Percentiles rank a stretch among this genome's conserved stretches.
Evolutionary conservation across 129 eudicot genomes (phyloP).

Genomic region (Saussurea involucrata): DNA sequence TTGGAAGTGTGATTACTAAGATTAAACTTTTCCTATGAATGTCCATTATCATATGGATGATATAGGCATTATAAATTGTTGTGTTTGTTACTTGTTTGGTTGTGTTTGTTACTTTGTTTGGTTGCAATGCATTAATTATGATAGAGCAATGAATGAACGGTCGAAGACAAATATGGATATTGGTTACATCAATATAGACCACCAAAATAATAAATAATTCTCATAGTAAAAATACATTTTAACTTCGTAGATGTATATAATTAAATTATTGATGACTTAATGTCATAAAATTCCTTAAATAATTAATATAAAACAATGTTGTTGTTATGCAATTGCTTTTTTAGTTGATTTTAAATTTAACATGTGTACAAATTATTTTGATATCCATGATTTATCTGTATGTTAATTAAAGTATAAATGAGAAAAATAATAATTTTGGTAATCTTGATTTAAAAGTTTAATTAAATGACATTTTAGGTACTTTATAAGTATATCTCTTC

Average conservation of each 20-base stretch:
- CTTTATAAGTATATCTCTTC: too few species aligned
- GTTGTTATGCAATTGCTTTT: not conserved
- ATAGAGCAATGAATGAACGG: not conserved
- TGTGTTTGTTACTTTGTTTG: not conserved
- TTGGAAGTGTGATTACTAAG: too few species aligned
- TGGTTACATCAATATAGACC: not conserved
- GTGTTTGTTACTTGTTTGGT: not conserved
- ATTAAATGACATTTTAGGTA: too few species aligned
- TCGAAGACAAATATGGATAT: not conserved
- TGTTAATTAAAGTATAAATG: too few species aligned
- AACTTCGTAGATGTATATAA: not conserved
- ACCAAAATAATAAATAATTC: too few species aligned
- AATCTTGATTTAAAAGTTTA: too few species aligned
- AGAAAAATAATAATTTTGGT: too few species aligned
- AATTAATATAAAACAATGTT: too few species aligned
- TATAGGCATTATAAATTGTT: not conserved
- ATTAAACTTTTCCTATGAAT: too few species aligned
- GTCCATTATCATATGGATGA: too few species aligned
- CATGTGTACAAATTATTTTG: too few species aligned
- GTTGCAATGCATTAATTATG: not conserved
- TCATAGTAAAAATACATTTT: not conserved
- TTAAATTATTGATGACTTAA: not conserved
- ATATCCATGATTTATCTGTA: too few species aligned
- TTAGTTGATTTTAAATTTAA: not conserved
- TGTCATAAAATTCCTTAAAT: not conserved